Evolutionary conservation across 2,329 filamentous ascomycete species (phyloP).

Genomic region (Sporothrix luriei): DNA sequence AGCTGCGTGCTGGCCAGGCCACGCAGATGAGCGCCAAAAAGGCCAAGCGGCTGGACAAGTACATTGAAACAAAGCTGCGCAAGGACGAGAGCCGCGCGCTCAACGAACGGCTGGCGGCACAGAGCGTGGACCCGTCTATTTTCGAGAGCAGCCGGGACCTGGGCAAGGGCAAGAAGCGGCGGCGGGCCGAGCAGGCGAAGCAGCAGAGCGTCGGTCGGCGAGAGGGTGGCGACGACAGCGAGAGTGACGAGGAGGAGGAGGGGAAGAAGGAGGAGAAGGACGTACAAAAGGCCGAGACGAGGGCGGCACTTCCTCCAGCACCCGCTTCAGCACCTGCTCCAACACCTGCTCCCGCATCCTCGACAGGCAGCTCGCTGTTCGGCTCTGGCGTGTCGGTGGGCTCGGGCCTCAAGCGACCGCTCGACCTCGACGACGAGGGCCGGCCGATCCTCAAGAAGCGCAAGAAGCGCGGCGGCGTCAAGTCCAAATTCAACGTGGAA

Average conservation of each 20-base stretch:
- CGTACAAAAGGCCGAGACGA: slow-evolving; percentile 30
- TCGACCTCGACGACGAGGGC: slow-evolving; percentile 78
- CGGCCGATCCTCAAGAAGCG: slow-evolving; percentile 81
- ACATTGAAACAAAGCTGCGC: slow-evolving; percentile 84
- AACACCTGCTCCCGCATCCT: not conserved
- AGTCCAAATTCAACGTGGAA: slow-evolving; percentile 71
- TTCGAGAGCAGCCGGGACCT: slow-evolving; percentile 77
- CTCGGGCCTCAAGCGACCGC: slow-evolving; percentile 80
- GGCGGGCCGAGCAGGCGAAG: slow-evolving; percentile 63
- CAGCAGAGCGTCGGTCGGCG: slow-evolving; percentile 59
- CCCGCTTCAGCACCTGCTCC: not conserved
- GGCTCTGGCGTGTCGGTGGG: slow-evolving; percentile 52
- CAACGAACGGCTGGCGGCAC: slow-evolving; percentile 76
- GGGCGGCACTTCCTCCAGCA: not conserved
- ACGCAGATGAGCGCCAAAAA: slow-evolving; percentile 66
- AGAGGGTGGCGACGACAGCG: slow-evolving; percentile 42
- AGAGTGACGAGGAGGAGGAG: slow-evolving; percentile 38
- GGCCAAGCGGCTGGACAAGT: slow-evolving; percentile 67
- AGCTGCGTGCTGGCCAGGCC: slow-evolving; percentile 47
- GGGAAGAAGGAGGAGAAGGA: slow-evolving; percentile 34
- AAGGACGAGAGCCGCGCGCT: slow-evolving; percentile 90
- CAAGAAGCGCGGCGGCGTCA: slow-evolving; percentile 68
- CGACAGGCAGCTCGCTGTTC: slow-evolving; percentile 30
- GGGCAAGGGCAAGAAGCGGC: slow-evolving; percentile 71
- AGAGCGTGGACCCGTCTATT: slow-evolving; percentile 78